phyloP scores from a whole-genome alignment of 345 rosid genomes.

The Aquilaria malaccensis region DNA sequence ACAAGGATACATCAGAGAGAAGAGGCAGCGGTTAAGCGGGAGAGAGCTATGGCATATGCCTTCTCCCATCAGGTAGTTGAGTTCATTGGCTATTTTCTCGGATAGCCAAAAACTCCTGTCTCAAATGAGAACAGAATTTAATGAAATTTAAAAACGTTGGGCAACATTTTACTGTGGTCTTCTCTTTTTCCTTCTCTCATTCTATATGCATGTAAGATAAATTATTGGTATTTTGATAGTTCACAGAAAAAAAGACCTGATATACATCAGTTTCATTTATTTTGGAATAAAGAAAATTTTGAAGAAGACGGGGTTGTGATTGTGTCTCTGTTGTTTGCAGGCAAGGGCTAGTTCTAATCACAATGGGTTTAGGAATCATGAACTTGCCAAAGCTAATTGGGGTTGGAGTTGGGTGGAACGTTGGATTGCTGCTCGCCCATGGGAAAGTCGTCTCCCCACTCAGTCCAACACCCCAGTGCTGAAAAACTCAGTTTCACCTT shows the following conservation, averaged over 20 bases:
- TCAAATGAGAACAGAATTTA: too few relatives aligned
- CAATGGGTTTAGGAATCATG: constrained; percentile 41
- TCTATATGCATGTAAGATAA: too few relatives aligned
- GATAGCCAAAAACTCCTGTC: too few relatives aligned
- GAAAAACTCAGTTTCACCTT: too few relatives aligned
- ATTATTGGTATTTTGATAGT: too few relatives aligned
- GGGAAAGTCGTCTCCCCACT: constrained; percentile 66
- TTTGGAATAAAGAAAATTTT: not conserved
- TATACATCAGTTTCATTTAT: not conserved
- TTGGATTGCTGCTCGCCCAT: constrained; percentile 90
- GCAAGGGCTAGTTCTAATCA: constrained; percentile 73
- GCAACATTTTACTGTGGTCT: too few relatives aligned
- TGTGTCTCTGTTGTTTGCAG: constrained; percentile 28
- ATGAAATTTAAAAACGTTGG: too few relatives aligned
- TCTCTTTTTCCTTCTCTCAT: too few relatives aligned
- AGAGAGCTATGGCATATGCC: constrained; percentile 93
- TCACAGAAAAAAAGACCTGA: too few relatives aligned
- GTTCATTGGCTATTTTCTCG: not conserved
- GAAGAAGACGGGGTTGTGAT: not conserved
- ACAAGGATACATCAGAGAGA: constrained; percentile 74
- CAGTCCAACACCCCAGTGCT: constrained; percentile 17
- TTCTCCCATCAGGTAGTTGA: constrained; percentile 83
- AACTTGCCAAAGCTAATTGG: constrained; percentile 72
- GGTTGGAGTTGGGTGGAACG: constrained; percentile 99
- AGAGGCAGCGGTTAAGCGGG: constrained; percentile 88